Base-by-base conservation (phyloP, 108 stramenopile genomes). In the Stephanodiscus triporus region DNA sequence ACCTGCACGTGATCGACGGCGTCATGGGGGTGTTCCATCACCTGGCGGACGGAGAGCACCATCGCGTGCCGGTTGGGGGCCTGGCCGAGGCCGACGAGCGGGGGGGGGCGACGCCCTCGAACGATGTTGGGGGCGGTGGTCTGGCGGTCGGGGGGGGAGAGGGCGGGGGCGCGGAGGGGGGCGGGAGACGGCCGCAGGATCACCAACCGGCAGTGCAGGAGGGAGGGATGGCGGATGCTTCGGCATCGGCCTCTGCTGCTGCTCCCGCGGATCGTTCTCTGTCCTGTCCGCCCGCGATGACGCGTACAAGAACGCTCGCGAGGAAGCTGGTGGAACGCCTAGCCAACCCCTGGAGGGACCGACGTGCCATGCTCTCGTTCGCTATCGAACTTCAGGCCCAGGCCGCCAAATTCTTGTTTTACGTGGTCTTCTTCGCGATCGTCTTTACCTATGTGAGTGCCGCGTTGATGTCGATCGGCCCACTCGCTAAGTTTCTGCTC, bases 341-440 rank as follows among this genome's bases (percentile, higher is more conserved):
- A 27, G 79, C 83, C 14, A 85, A 87, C 73, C 81, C 82, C 0
- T 94, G 93, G 93, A 91, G 85, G 75, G 88, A 89, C 22, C 80
- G 87, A 55, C 88, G 90, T 65, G 93, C 93, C 34, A 95, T 90
- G 7, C 56, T 92, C 20, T 80, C 88, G n/a, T 91, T 99, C 69
- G 82, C 92, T 22, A 86, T 98, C 19, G 97, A 98, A 85, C 72
- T 99, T 27, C 84, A 94, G 61, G 94, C 95, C 23, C 95, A 97
- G 73, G 88, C 90, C 29, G 82, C 95, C 54, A 93, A 91, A 72
- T 98, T 99, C 67, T 37, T 95, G n/a, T 96, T 97, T 70, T 97
- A 98, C 76, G 29, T 97, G 5, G 84, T 88, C 9, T 99, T 98
- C 76, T 99, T 99, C 78, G 84, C 86, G 40, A 93, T 97, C 45